phyloP scores from a whole-genome alignment of 192 early-diverging fungal genomes.

The Backusella tarrabulga region DNA sequence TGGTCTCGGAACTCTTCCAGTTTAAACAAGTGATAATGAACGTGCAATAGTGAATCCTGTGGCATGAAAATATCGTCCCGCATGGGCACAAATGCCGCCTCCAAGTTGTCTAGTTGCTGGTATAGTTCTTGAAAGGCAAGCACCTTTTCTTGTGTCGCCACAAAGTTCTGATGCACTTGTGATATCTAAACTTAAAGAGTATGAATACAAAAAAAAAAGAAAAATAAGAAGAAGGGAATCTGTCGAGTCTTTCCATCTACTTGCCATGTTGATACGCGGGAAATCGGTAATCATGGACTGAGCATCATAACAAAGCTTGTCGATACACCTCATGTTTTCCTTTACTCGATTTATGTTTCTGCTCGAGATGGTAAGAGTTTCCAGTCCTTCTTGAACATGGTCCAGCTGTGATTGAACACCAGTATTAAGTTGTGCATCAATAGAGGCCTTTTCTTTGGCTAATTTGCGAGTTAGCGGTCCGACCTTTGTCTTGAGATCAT shows the following conservation, averaged over 20 bases:
- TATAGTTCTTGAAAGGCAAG: slow-evolving; percentile 87
- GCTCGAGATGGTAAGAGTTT: slow-evolving; percentile 65
- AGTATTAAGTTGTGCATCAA: slow-evolving; percentile 95
- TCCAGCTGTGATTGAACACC: slow-evolving; percentile 92
- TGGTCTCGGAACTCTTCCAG: slow-evolving; percentile 86
- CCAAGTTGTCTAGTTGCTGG: slow-evolving; percentile 71
- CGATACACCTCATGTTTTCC: slow-evolving; percentile 79
- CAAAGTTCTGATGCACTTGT: slow-evolving; percentile 93
- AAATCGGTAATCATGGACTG: slow-evolving; percentile 90
- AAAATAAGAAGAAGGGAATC: no score
- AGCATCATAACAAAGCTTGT: slow-evolving; percentile 81
- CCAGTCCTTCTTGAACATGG: slow-evolving; percentile 84
- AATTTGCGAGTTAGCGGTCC: slow-evolving; percentile 77
- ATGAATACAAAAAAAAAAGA: background rate
- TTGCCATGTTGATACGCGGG: slow-evolving; percentile 84
- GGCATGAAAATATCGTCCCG: slow-evolving; percentile 60
- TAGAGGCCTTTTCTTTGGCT: slow-evolving; percentile 82
- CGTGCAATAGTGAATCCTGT: slow-evolving; percentile 74
- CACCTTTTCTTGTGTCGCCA: slow-evolving; percentile 81
- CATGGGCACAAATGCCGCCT: slow-evolving; percentile 69
- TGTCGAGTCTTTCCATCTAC: background rate
- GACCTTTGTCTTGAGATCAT: slow-evolving; percentile 90
- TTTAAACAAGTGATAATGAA: slow-evolving; percentile 87
- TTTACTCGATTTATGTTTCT: slow-evolving; percentile 64
- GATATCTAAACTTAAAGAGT: slow-evolving; percentile 64